Percentiles rank a stretch among this genome's conserved stretches.
phyloP scores from a whole-genome alignment of 2,329 filamentous ascomycete genomes.

The Fusarium bulbicola region DNA sequence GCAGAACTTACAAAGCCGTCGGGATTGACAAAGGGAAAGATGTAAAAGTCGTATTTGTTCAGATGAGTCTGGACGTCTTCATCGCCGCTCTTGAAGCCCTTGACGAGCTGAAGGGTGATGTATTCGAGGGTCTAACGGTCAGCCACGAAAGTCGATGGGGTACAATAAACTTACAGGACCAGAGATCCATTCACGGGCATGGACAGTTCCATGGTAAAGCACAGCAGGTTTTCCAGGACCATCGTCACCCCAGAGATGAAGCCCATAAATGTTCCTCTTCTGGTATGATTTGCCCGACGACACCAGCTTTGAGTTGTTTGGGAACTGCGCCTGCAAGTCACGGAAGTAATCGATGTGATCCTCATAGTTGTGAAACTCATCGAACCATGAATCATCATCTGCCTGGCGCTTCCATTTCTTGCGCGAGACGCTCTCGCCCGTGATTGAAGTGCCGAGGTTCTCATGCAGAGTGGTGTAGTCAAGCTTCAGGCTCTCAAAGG shows the following conservation, averaged over 20 bases:
- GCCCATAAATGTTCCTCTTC: constrained; percentile 65
- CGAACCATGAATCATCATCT: constrained; percentile 55
- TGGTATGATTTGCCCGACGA: constrained; percentile 56
- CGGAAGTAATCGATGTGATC: constrained; percentile 58
- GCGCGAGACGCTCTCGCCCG: constrained; percentile 37
- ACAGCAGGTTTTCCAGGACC: constrained; percentile 59
- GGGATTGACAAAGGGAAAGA: constrained; percentile 61
- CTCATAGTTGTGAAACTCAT: constrained; percentile 60
- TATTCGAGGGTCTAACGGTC: constrained; percentile 54
- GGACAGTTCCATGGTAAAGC: constrained; percentile 61
- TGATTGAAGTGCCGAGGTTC: constrained; percentile 44
- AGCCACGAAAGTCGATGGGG: not conserved
- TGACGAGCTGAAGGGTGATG: constrained; percentile 55
- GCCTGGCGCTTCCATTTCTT: constrained; percentile 39
- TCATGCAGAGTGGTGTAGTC: constrained; percentile 44
- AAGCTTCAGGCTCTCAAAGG: constrained; percentile 44
- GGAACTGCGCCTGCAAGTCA: constrained; percentile 53
- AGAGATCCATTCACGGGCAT: constrained; percentile 65
- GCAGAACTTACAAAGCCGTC: constrained; percentile 47
- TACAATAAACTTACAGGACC: constrained; percentile 56
- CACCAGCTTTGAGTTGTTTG: constrained; percentile 57
- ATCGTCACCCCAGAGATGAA: constrained; percentile 58
- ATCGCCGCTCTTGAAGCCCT: constrained; percentile 51
- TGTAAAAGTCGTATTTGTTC: constrained; percentile 66
- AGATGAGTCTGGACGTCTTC: constrained; percentile 53